Evolutionary conservation across 371 early-diverging fungal species (phyloP).

Genomic region (Catenaria anguillulae): DNA sequence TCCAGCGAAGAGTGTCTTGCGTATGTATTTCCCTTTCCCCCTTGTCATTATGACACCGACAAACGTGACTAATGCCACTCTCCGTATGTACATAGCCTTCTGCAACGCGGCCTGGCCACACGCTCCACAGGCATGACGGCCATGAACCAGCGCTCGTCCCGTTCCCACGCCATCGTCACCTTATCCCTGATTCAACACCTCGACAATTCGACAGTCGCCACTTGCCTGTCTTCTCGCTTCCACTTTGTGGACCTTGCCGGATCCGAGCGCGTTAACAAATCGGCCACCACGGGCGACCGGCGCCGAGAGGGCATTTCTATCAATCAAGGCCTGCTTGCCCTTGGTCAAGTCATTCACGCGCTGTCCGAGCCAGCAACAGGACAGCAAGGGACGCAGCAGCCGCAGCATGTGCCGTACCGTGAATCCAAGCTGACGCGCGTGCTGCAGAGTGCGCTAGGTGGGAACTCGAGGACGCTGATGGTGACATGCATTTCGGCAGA

Average conservation of each 20-base stretch:
- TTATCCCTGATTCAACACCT: constrained; percentile 61
- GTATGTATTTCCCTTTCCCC: neutral
- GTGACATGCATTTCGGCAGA: constrained; percentile 81
- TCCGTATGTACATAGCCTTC: constrained; percentile 22
- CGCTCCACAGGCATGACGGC: constrained; percentile 88
- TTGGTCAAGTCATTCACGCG: constrained; percentile 98
- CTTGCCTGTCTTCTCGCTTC: constrained; percentile 63
- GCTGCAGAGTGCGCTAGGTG: constrained; percentile 90
- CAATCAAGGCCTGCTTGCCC: constrained; percentile 90
- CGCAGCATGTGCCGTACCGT: constrained; percentile 82
- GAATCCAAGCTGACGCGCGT: constrained; percentile 95
- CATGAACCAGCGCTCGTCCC: constrained; percentile 90
- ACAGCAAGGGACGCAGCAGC: too few species aligned
- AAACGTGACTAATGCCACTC: neutral
- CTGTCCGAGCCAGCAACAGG: constrained; percentile 62
- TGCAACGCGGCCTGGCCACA: constrained; percentile 58
- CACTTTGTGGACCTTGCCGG: constrained; percentile 99
- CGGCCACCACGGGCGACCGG: constrained; percentile 86
- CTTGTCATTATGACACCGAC: too few species aligned
- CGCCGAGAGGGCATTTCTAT: constrained; percentile 96
- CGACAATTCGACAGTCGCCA: constrained; percentile 18
- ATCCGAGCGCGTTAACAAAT: constrained; percentile 92
- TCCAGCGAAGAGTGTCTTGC: constrained; percentile 13
- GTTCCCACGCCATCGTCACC: constrained; percentile 96
- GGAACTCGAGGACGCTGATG: constrained; percentile 76